A percentile compares a stretch with the other conserved stretches of the same genome.
Evolutionary conservation across 2,329 filamentous ascomycete species (phyloP).

Genomic region (Aspergillus puulaauensis): DNA sequence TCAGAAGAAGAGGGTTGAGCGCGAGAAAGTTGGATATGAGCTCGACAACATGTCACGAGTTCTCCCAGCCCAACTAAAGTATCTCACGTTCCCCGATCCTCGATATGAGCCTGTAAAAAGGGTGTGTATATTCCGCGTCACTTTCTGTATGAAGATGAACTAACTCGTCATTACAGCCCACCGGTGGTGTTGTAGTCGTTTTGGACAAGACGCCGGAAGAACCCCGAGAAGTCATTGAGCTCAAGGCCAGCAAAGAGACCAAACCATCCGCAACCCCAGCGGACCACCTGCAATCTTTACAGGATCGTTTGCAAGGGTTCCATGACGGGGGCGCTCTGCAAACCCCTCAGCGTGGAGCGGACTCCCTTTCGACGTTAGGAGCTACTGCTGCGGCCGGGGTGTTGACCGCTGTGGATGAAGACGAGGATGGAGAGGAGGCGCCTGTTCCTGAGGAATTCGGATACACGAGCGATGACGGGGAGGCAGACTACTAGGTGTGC

Average conservation of each 20-base stretch:
- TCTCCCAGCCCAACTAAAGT: constrained; percentile 88
- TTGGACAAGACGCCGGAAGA: constrained; percentile 79
- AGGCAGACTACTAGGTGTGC: constrained; percentile 26
- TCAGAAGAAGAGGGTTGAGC: constrained; percentile 85
- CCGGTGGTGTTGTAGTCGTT: constrained; percentile 89
- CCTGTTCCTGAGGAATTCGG: constrained; percentile 48
- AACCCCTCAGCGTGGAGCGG: constrained; percentile 32
- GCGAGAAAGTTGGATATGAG: constrained; percentile 95
- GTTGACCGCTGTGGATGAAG: constrained; percentile 81
- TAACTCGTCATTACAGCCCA: constrained; percentile 61
- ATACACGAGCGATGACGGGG: constrained; percentile 47
- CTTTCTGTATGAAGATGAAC: not conserved
- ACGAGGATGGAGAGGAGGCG: constrained; percentile 50
- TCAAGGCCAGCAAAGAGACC: constrained; percentile 78
- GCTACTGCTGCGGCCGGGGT: constrained; percentile 75
- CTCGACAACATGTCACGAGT: constrained; percentile 97
- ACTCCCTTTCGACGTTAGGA: constrained; percentile 40
- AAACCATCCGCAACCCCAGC: constrained; percentile 38
- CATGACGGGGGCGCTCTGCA: constrained; percentile 33
- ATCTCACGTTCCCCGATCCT: constrained; percentile 85
- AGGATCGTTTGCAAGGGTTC: constrained; percentile 42
- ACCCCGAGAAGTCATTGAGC: constrained; percentile 77
- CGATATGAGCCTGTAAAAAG: constrained; percentile 93
- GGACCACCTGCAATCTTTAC: not conserved
- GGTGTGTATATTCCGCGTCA: constrained; percentile 52